Base-by-base conservation (phyloP, 352 stramenopile species). In the Phytopythium chamaehyphon region DNA sequence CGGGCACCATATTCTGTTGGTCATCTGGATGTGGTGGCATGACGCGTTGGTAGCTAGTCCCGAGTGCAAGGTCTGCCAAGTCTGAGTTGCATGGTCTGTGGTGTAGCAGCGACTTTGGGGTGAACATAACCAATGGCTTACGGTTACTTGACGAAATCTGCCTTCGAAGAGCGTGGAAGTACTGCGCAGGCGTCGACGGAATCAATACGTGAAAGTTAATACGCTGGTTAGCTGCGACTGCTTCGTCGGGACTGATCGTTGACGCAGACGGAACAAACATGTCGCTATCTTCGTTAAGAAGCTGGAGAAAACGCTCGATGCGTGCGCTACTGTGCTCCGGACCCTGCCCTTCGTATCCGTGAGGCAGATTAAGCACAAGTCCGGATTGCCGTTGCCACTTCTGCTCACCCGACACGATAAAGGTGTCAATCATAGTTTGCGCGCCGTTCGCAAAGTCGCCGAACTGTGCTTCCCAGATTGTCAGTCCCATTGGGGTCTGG, bases 151-250 rank as follows among this genome's bases (percentile, higher is more conserved):
- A 76, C 22, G 58, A 50, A n/a, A 88, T 71, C 61, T 95, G 84
- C 26, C 95, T 76, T 9, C 95, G 87, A 47, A 99, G 74, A 16
- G 83, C 90, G 61, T 98, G 95, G 66, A 99, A 99, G 62, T 98
- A 98, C 68, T 98, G 96, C 4, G 95, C 95, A 0, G 96, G 94
- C 0, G 87, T 96, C 23, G 81, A 93, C 24, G 79, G 76, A 47
- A 83, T 83, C 28, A 87, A 60, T 16, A 95, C 80, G 47, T 89
- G 76, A 39, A 93, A 69, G 59, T 96, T 96, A 4, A 67, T 67
- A 28, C 68, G 64, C 47, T 69, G 71, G 54, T 82, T 73, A 7
- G 71, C 76, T 21, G 72, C 69, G 24, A 59, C 52, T 3, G 59
- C 49, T 26, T 74, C 60, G 38, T 66, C 57, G 1, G 28, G 5